These are phyloP conservation scores for Gloeophyllum trabeum DNA, from an alignment of 768 basidiomycete species.

Conservation along the genomic window DNA sequence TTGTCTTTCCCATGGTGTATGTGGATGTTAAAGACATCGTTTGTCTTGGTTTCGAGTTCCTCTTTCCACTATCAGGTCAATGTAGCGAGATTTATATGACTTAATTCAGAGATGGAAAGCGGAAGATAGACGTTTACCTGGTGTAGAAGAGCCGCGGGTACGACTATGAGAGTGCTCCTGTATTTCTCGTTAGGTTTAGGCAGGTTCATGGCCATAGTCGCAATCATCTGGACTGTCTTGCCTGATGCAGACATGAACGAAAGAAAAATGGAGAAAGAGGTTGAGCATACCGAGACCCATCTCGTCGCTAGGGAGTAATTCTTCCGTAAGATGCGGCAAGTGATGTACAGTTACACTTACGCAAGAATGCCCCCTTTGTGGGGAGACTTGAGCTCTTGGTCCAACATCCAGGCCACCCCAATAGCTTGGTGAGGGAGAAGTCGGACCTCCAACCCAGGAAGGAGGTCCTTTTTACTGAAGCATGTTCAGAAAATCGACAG, in stretches of 20 bases:
- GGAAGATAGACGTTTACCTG: slow-evolving; percentile 33
- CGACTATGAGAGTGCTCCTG: slow-evolving; percentile 61
- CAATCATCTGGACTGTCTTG: slow-evolving; percentile 75
- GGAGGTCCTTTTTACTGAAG: slow-evolving; percentile 35
- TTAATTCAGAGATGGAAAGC: background rate
- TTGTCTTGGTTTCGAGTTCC: slow-evolving; percentile 60
- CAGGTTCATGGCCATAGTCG: slow-evolving; percentile 60
- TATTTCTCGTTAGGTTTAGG: slow-evolving; percentile 32
- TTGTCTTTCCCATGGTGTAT: slow-evolving; percentile 69
- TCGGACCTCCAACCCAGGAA: slow-evolving; percentile 62
- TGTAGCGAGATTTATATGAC: background rate
- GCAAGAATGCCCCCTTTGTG: slow-evolving; percentile 59
- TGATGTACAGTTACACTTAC: slow-evolving; percentile 24
- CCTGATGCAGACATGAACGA: slow-evolving; percentile 18
- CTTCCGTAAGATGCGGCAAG: too few relatives aligned
- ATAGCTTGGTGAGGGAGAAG: slow-evolving; percentile 68
- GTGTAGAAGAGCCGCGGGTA: slow-evolving; percentile 62
- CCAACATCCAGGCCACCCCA: slow-evolving; percentile 73
- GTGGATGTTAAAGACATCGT: slow-evolving; percentile 47
- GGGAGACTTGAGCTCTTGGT: slow-evolving; percentile 36
- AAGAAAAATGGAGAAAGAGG: background rate
- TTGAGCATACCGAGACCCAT: slow-evolving; percentile 44
- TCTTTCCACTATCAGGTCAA: slow-evolving; percentile 46
- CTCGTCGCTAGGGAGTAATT: slow-evolving; percentile 51
- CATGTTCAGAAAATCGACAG: background rate